Evolutionary conservation across 2,329 filamentous ascomycete genomes (phyloP).

Genomic region (Exserohilum turcica): DNA sequence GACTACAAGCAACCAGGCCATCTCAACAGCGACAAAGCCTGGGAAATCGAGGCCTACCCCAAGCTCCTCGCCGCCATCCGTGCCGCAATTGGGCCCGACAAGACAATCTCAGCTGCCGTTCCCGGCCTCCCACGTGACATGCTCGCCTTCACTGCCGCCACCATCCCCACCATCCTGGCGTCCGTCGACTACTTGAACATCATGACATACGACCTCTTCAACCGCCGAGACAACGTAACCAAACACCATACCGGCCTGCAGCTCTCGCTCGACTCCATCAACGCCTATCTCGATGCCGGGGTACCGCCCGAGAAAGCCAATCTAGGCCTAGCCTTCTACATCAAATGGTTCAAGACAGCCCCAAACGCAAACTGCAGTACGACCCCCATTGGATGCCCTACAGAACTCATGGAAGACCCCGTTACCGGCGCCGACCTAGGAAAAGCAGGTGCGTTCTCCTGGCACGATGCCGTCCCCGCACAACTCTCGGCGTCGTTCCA

Average conservation of each 20-base stretch:
- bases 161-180: constrained; percentile 62
- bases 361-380: constrained; percentile 53
- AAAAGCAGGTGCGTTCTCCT: constrained; percentile 62
- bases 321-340: constrained; percentile 70
- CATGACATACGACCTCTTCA: constrained; percentile 76
- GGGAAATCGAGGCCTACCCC: constrained; percentile 67
- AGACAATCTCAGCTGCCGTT: constrained; percentile 69
- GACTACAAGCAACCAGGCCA: constrained; percentile 64
- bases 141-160: constrained; percentile 65
- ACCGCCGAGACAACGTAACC: constrained; percentile 67
- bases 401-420: constrained; percentile 64
- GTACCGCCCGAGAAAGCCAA: constrained; percentile 61
- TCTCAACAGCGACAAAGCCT: constrained; percentile 63
- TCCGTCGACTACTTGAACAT: constrained; percentile 71
- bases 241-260: constrained; percentile 67
- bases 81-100: constrained; percentile 59
- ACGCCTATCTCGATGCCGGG: constrained; percentile 64
- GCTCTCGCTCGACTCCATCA: constrained; percentile 60
- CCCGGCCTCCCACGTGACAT: constrained; percentile 68
- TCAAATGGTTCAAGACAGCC: constrained; percentile 65
- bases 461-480: constrained; percentile 33
- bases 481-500: constrained; percentile 62
- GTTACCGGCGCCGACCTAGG: constrained; percentile 65
- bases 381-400: constrained; percentile 64
- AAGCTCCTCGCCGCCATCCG: constrained; percentile 67